Conservation (phyloP, 2,329 filamentous ascomycete species). For the Colletotrichum sp. region DNA sequence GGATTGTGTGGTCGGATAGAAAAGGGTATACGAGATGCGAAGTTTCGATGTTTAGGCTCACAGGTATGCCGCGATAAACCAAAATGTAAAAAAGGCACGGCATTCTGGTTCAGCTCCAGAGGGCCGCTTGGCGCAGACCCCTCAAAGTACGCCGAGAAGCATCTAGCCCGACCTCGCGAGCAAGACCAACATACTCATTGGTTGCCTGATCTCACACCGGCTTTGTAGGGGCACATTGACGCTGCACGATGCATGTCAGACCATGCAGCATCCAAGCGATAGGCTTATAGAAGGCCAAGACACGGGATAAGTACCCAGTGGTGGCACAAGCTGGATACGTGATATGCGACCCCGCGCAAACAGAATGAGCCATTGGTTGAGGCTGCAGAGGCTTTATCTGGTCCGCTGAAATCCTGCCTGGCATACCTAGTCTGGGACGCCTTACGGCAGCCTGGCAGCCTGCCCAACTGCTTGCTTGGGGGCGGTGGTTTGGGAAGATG, state of each 20-base stretch:
- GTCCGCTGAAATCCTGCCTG: not conserved
- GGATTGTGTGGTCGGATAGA: too few species aligned
- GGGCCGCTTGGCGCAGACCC: not conserved
- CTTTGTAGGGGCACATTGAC: not conserved
- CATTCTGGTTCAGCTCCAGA: not conserved
- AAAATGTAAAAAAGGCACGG: not conserved
- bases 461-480: not conserved
- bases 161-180: not conserved
- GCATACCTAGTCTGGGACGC: not conserved
- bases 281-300: not conserved
- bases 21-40: too few species aligned
- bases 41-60: too few species aligned
- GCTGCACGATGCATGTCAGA: not conserved
- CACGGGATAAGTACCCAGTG: not conserved
- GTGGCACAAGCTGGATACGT: not conserved
- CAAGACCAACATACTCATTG: fast-evolving
- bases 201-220: not conserved
- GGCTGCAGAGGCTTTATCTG: not conserved
- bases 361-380: not conserved
- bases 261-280: not conserved
- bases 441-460: not conserved
- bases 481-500: not conserved
- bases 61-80: not conserved
- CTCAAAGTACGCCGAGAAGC: not conserved
- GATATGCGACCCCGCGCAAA: not conserved